Percentiles rank a stretch among this genome's conserved stretches.
phyloP scores from a whole-genome alignment of 257 asterid genomes.

The Penstemon newberryi region DNA sequence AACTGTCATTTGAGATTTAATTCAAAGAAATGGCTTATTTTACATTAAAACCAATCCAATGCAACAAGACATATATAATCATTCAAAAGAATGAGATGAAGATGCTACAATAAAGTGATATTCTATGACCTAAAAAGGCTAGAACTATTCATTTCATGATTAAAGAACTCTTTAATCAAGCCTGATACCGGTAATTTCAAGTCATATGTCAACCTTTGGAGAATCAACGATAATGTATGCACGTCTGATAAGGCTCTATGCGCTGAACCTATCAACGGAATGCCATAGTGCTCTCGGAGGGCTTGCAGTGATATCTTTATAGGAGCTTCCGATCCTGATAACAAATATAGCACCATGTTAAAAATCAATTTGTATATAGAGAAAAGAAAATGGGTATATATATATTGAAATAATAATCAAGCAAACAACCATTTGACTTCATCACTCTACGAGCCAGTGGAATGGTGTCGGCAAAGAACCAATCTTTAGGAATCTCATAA shows the following conservation, averaged over 20 bases:
- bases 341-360: conserved; percentile 13
- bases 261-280: conserved; percentile 62
- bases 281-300: conserved; percentile 53
- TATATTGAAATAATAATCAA: not conserved
- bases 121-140: conserved; percentile 18
- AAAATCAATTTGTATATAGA: not conserved
- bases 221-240: conserved; percentile 58
- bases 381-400: not conserved
- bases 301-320: conserved; percentile 50
- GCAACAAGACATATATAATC: conserved; percentile 9
- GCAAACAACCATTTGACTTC: conserved; percentile 62
- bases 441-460: conserved; percentile 66
- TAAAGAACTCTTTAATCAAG: conserved; percentile 54
- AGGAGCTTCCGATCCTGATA: conserved; percentile 53
- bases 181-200: conserved; percentile 51
- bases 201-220: conserved; percentile 65
- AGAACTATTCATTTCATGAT: conserved; percentile 24
- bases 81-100: conserved; percentile 38
- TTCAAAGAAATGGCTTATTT: conserved; percentile 8
- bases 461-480: conserved; percentile 69
- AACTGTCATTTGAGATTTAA: not conserved
- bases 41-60: conserved; percentile 24
- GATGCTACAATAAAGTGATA: conserved; percentile 30
- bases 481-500: conserved; percentile 66
- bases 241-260: conserved; percentile 90